Percentiles rank a stretch among this genome's conserved stretches.
Conservation (phyloP, 2,329 filamentous ascomycete genomes). For the Penicillium sclerotigenum region DNA sequence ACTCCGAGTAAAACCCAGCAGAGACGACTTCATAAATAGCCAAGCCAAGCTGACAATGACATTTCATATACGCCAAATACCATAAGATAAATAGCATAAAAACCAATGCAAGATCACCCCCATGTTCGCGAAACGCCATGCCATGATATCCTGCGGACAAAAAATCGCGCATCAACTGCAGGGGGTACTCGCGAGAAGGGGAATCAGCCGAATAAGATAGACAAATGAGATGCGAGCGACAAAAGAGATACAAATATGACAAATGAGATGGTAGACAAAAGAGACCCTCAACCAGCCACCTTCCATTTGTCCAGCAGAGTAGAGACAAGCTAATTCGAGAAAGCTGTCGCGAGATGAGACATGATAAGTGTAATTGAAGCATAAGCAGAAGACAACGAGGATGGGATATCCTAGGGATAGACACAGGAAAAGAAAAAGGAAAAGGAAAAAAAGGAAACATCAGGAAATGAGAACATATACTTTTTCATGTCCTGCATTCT, state of each 20-base stretch:
- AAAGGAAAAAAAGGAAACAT: neutral
- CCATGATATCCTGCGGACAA: constrained; percentile 17
- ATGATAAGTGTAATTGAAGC: neutral
- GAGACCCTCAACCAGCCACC: neutral
- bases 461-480: constrained; percentile 1
- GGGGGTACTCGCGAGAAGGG: constrained; percentile 24
- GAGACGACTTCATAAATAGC: neutral
- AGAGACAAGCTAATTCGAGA: neutral
- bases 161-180: constrained; percentile 17
- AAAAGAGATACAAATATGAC: neutral
- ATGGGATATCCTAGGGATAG: neutral
- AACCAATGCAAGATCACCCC: constrained; percentile 11
- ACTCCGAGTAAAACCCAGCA: neutral
- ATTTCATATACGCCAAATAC: neutral
- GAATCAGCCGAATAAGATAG: neutral
- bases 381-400: neutral
- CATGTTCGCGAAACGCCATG: constrained; percentile 21
- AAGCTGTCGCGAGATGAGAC: neutral
- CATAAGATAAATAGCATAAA: neutral
- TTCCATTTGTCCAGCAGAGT: neutral
- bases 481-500: constrained; percentile 5
- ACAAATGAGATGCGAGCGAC: constrained; percentile 1
- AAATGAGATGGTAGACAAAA: constrained; percentile 7
- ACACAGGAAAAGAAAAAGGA: neutral
- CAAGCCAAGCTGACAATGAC: neutral